These are phyloP conservation scores for Pholiota molesta DNA, from an alignment of 768 basidiomycete genomes.

Conservation along the genomic window DNA sequence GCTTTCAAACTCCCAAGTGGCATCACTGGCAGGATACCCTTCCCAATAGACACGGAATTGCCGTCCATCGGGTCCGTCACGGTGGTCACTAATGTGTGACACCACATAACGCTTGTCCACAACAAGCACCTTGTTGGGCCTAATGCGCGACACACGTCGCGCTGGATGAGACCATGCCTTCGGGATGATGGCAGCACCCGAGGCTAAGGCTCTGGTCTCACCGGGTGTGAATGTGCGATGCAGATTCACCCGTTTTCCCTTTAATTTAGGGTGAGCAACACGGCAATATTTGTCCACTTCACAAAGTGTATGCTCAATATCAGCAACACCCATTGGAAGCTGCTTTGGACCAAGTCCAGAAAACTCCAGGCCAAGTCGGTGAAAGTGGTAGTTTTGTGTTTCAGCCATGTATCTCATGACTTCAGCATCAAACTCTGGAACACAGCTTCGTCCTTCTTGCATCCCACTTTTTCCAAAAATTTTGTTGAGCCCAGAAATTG, in stretches of 20 bases:
- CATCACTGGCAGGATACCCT: constrained; percentile 52
- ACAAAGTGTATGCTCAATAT: constrained; percentile 80
- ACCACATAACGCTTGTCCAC: constrained; percentile 50
- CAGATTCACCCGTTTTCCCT: constrained; percentile 42
- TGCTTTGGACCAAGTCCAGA: constrained; percentile 50
- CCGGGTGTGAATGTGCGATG: constrained; percentile 39
- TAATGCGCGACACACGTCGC: constrained; percentile 45
- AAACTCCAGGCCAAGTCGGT: constrained; percentile 57
- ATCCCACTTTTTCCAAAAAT: constrained; percentile 57
- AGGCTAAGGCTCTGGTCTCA: background rate
- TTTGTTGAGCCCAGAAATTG: constrained; percentile 65
- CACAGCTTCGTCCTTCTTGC: constrained; percentile 27
- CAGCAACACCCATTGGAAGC: constrained; percentile 63
- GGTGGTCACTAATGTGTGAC: constrained; percentile 39
- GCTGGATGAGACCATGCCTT: constrained; percentile 58
- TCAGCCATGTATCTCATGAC: constrained; percentile 67
- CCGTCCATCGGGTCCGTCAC: constrained; percentile 33
- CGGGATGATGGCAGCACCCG: constrained; percentile 26
- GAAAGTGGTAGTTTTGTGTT: constrained; percentile 63
- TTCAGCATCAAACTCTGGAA: constrained; percentile 50
- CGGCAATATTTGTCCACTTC: constrained; percentile 82
- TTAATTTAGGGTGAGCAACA: constrained; percentile 49
- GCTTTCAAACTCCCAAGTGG: constrained; percentile 61
- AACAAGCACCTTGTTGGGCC: constrained; percentile 33
- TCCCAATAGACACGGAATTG: constrained; percentile 58